These are phyloP conservation scores for Obelidium mucronatum DNA, from an alignment of 192 early-diverging fungal species.

Conservation along the genomic window DNA sequence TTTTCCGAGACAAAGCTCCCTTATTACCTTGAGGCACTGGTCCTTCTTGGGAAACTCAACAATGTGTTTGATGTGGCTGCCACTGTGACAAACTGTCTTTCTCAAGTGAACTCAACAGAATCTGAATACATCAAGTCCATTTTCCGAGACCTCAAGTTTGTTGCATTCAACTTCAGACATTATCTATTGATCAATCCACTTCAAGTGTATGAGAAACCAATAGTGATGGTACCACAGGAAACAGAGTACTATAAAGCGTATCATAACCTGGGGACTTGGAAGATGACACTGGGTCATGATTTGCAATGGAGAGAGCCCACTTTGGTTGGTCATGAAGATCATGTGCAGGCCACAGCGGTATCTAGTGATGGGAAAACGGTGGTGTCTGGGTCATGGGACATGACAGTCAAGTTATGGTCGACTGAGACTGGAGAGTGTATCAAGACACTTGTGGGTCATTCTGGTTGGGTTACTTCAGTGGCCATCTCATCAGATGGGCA, in stretches of 20 bases:
- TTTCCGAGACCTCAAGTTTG: neutral
- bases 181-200: neutral
- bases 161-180: neutral
- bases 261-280: neutral
- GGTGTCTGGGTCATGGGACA: conserved; percentile 27
- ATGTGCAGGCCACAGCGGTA: conserved; percentile 7
- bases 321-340: conserved; percentile 8
- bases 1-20: neutral
- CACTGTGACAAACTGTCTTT: neutral
- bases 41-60: neutral
- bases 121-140: neutral
- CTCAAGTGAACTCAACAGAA: neutral
- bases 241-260: neutral
- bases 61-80: neutral
- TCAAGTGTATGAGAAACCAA: neutral
- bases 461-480: neutral
- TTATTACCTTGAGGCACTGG: neutral
- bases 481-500: neutral
- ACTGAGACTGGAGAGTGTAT: neutral
- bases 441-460: conserved; percentile 15
- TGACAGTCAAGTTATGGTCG: conserved; percentile 30
- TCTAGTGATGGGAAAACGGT: conserved; percentile 14
- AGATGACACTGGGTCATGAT: neutral
- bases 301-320: neutral
- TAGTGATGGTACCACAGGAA: neutral